Evolutionary conservation across 768 basidiomycete species (phyloP), one percentile per base, ranked within the genome.

Genomic region (Panaeolus papilionaceus): DNA sequence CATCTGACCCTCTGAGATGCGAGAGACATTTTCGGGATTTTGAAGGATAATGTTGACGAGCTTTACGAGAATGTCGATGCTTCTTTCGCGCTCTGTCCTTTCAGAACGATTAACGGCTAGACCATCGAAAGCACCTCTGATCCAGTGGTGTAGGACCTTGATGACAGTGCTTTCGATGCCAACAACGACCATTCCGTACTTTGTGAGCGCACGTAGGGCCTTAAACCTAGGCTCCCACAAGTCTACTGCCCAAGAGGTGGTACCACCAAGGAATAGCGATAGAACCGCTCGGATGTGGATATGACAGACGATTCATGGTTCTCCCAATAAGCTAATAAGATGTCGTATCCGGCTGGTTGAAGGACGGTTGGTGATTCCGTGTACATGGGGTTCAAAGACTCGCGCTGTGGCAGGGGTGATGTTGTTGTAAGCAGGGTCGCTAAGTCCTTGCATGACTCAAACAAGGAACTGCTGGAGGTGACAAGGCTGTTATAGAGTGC

Each of bases 211-310:
- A 4, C 85, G 79, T 1, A 93, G 79, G 1, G 92, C 91, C 68
- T 88, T 89, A 72, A 90, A 87, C 23, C 89, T 85, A 1, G 86
- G 80, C 70, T 92, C 91, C 84, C 92, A 92, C 0, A 92, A 78
- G 28, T 93, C 92, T n/a, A 78, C 69, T 3, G 80, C 81, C 92
- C 92, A 93, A 0, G 81, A 76, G 1, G 76, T 78, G 3, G 79
- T 73, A 4, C 77, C 73, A 16, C 77, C 82, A 2, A 87, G 78
- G 74, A 94, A 89, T 38, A 93, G 79, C 16, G 89, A 85, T 64
- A 93, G 10, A 91, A 76, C 33, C 88, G 82, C 67, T 93, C 92
- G 0, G 87, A 80, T 2, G 87, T 89, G 1, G 79, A 77, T 23
- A 88, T 77, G 23, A 74, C 71, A 23, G 80, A 72, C 0, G 83